Evolutionary conservation across 2,329 filamentous ascomycete species (phyloP).

Genomic region (Fusarium nanum): DNA sequence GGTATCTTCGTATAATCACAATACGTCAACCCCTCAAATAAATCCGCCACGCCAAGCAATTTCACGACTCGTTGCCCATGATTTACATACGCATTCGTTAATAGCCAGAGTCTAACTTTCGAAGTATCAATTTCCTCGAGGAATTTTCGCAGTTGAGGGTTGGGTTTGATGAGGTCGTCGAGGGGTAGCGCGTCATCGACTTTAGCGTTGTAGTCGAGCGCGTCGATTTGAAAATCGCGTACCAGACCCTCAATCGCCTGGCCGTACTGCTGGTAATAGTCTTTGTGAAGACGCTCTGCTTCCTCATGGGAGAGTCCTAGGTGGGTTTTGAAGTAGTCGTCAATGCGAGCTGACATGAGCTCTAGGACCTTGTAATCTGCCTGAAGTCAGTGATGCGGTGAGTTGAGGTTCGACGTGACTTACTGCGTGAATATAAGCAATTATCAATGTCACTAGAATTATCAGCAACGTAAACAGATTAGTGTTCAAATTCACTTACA

Average conservation of each 20-base stretch:
- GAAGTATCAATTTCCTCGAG: conserved; percentile 83
- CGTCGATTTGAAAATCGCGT: conserved; percentile 92
- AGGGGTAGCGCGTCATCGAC: conserved; percentile 97
- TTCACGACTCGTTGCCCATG: conserved; percentile 85
- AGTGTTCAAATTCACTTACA: no score
- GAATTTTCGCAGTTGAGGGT: conserved; percentile 77
- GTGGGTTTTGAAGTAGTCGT: conserved; percentile 71
- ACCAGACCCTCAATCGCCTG: conserved; percentile 95
- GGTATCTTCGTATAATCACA: conserved; percentile 84
- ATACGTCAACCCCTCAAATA: conserved; percentile 94
- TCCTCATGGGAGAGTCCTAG: conserved; percentile 79
- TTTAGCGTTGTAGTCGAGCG: conserved; percentile 91
- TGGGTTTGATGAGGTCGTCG: conserved; percentile 83
- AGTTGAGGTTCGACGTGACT: conserved; percentile 39
- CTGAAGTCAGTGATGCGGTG: not conserved
- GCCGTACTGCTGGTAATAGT: conserved; percentile 97
- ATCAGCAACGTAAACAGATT: no score
- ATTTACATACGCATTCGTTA: conserved; percentile 95
- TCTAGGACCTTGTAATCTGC: conserved; percentile 82
- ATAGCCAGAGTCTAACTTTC: conserved; percentile 90
- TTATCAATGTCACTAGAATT: conserved; percentile 93
- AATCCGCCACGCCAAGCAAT: conserved; percentile 82
- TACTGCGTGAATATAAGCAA: conserved; percentile 90
- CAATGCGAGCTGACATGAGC: conserved; percentile 86
- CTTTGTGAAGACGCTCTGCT: conserved; percentile 84